These are phyloP conservation scores for Fonsecaea erecta DNA, from an alignment of 2,329 filamentous ascomycete genomes.

Conservation along the genomic window DNA sequence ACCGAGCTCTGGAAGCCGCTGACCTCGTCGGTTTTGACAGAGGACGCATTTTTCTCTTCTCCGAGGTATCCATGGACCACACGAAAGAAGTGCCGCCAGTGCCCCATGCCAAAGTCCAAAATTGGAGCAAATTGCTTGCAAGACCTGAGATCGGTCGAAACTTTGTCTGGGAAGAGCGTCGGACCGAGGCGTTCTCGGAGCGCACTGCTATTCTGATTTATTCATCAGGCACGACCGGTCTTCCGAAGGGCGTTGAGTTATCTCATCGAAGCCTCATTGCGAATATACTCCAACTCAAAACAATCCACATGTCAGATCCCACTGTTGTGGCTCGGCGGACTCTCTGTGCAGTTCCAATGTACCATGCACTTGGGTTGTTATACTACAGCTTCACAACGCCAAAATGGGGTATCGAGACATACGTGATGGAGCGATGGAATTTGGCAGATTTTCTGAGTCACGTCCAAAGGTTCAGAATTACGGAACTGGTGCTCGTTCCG, in stretches of 20 bases:
- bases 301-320: slow-evolving; percentile 15
- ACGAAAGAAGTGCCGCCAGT: neutral
- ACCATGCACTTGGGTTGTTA: slow-evolving; percentile 24
- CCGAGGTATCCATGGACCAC: slow-evolving; percentile 47
- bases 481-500: slow-evolving; percentile 55
- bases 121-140: slow-evolving; percentile 69
- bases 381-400: slow-evolving; percentile 43
- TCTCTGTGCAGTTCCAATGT: slow-evolving; percentile 27
- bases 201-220: slow-evolving; percentile 57
- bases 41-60: slow-evolving; percentile 68
- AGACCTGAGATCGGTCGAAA: slow-evolving; percentile 55
- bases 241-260: slow-evolving; percentile 64
- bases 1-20: slow-evolving; percentile 70
- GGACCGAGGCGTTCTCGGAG: slow-evolving; percentile 47
- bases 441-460: slow-evolving; percentile 48
- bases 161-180: slow-evolving; percentile 68
- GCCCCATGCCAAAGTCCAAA: slow-evolving; percentile 39
- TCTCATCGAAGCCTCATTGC: slow-evolving; percentile 51
- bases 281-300: slow-evolving; percentile 25
- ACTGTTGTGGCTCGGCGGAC: neutral
- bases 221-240: slow-evolving; percentile 65
- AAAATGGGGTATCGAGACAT: slow-evolving; percentile 73
- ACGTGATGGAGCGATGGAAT: slow-evolving; percentile 56
- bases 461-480: slow-evolving; percentile 51
- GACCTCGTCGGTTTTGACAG: slow-evolving; percentile 59